Evolutionary conservation across 441 rosid genomes (phyloP).

Genomic region (Euphorbia schlechtendalii): DNA sequence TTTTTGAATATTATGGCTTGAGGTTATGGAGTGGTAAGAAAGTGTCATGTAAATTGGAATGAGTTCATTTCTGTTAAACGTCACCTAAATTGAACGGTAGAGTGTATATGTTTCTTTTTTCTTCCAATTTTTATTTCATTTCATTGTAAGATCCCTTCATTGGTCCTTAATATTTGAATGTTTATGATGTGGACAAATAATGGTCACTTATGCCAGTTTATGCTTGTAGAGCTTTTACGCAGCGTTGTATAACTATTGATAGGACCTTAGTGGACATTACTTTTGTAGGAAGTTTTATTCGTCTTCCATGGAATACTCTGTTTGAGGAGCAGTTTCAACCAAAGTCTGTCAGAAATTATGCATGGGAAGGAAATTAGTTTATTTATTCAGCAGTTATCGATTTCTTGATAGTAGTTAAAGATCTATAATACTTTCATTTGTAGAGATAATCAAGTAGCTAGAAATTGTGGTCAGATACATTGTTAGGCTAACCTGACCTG

Average conservation of each 20-base stretch:
- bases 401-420: neutral
- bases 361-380: neutral
- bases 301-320: neutral
- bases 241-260: neutral
- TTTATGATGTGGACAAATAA: neutral
- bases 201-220: neutral
- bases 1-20: too few relatives aligned
- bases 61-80: too few relatives aligned
- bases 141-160: neutral
- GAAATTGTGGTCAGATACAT: too few relatives aligned
- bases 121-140: neutral
- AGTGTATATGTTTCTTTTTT: neutral
- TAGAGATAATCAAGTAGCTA: neutral
- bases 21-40: too few relatives aligned
- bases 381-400: neutral
- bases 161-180: constrained; percentile 8
- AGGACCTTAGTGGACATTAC: neutral
- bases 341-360: neutral
- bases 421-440: neutral
- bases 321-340: neutral
- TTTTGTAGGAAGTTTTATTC: neutral
- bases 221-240: neutral
- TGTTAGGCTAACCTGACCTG: too few relatives aligned
- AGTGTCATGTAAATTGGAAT: too few relatives aligned
- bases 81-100: too few relatives aligned